Base-by-base conservation (phyloP, 768 basidiomycete species). In the Hygrophorus pudorinus region DNA sequence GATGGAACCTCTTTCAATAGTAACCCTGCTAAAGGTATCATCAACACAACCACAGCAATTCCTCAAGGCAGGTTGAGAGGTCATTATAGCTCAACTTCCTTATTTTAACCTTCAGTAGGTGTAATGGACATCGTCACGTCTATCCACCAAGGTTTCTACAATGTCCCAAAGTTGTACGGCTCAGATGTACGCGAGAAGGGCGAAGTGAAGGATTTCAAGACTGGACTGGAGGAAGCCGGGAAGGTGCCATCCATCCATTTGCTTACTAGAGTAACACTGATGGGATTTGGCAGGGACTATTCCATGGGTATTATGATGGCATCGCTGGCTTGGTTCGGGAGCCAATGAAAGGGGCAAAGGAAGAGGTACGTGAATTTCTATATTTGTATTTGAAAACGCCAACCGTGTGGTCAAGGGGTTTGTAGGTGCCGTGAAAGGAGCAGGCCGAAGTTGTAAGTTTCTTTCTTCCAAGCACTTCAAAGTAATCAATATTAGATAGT, bases 181-280 rank as follows among this genome's bases (percentile, higher is more conserved):
- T 70, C 70, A 0, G 52, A 65, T 40, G 62, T 69, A 5, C 60
- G 73, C 5, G 48, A 62, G 42, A 42, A 58, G 3, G 69, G 66
- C 4, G 63, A 67, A 46, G 66, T 75, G n/a, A 63, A 63, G 1
- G 65, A 63, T 44, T 67, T 72, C 40, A 52, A 50, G 8, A 65
- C 61, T 48, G 74, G 74, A 0, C 48, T 76, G 5, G 65, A 60
- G 42, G 73, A 73, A 50, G 73, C 64, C 9, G 73, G 68, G 12
- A 73, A 72, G 65, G 70, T 67, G 14, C 16, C 44, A 38, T 33
- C 9, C 35, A 16, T 5, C 45, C 14, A 20, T 13, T 40, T 32
- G 20, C 8, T 5, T 38, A 10, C 12, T 21, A 1, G 10, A 14
- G 12, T 21, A 9, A 21, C 5, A 30, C 35, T 42, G 16, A 39